A percentile compares a stretch with the other conserved stretches of the same genome.
phyloP scores from a whole-genome alignment of 495 filamentous ascomycete genomes.

The Lasiosphaeriaceae sp. region DNA sequence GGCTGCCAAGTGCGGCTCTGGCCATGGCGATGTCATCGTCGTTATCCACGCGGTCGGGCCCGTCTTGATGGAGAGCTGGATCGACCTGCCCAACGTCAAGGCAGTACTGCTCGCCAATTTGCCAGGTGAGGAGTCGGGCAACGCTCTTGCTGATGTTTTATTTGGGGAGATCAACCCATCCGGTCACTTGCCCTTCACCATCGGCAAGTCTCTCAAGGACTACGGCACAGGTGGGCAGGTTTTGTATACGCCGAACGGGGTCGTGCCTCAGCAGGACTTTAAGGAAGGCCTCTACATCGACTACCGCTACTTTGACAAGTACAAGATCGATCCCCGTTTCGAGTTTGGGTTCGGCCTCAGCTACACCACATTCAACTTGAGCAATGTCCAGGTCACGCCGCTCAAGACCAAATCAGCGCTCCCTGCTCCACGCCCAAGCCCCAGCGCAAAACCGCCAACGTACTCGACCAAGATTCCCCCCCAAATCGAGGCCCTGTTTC shows the following conservation, averaged over 20 bases:
- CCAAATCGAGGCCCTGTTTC: slow-evolving; percentile 60
- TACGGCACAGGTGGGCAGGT: slow-evolving; percentile 78
- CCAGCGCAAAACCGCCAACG: slow-evolving; percentile 54
- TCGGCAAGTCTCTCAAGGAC: slow-evolving; percentile 74
- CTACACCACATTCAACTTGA: slow-evolving; percentile 78
- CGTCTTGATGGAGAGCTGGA: slow-evolving; percentile 79
- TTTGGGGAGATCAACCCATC: slow-evolving; percentile 84
- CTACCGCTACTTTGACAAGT: slow-evolving; percentile 85
- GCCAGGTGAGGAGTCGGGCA: slow-evolving; percentile 86
- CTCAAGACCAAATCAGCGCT: slow-evolving; percentile 56
- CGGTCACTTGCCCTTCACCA: slow-evolving; percentile 85
- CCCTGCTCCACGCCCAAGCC: slow-evolving; percentile 54
- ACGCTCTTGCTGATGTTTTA: slow-evolving; percentile 76
- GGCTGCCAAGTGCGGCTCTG: slow-evolving; percentile 63
- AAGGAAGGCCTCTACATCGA: slow-evolving; percentile 81
- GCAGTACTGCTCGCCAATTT: slow-evolving; percentile 83
- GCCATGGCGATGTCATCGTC: slow-evolving; percentile 66
- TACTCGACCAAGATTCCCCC: slow-evolving; percentile 57
- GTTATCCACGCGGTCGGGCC: slow-evolving; percentile 91
- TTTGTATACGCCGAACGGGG: slow-evolving; percentile 66
- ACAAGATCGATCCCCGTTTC: slow-evolving; percentile 61
- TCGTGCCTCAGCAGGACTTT: slow-evolving; percentile 81
- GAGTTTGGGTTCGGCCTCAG: slow-evolving; percentile 77
- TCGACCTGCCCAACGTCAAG: slow-evolving; percentile 73
- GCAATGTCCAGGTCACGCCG: slow-evolving; percentile 50